These are phyloP conservation scores for Chlorella sp. DNA, from an alignment of 139 green algal species.

Conservation along the genomic window DNA sequence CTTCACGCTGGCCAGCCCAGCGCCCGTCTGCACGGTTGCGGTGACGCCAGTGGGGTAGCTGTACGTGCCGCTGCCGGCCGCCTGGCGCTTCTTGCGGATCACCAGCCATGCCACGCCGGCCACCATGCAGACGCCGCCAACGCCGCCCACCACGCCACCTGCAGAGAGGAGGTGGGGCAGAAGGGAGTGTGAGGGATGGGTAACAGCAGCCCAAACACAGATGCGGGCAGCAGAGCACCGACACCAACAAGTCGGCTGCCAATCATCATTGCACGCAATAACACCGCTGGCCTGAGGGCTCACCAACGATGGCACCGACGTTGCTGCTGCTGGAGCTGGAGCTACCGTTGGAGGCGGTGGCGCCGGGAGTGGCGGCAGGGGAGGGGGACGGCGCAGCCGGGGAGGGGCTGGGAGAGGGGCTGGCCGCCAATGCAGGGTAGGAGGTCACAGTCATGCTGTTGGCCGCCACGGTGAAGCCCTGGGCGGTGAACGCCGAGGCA, in stretches of 20 bases:
- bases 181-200: neutral
- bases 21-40: neutral
- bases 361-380: neutral
- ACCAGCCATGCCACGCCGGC: neutral
- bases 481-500: neutral
- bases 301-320: constrained; percentile 3
- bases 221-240: no score
- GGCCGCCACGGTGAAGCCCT: neutral
- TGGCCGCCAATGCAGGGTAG: no score
- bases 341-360: neutral
- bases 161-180: neutral
- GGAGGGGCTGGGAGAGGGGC: neutral
- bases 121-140: neutral
- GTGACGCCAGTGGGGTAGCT: neutral
- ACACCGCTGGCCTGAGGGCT: neutral
- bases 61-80: neutral
- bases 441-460: neutral
- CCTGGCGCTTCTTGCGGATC: neutral
- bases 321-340: neutral
- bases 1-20: neutral
- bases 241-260: no score
- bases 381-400: neutral
- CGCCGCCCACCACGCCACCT: constrained; percentile 11
- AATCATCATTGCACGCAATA: no score
- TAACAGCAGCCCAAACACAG: no score